These are phyloP conservation scores for Calonectria ilicicola DNA, from an alignment of 2,329 filamentous ascomycete genomes.

Conservation along the genomic window DNA sequence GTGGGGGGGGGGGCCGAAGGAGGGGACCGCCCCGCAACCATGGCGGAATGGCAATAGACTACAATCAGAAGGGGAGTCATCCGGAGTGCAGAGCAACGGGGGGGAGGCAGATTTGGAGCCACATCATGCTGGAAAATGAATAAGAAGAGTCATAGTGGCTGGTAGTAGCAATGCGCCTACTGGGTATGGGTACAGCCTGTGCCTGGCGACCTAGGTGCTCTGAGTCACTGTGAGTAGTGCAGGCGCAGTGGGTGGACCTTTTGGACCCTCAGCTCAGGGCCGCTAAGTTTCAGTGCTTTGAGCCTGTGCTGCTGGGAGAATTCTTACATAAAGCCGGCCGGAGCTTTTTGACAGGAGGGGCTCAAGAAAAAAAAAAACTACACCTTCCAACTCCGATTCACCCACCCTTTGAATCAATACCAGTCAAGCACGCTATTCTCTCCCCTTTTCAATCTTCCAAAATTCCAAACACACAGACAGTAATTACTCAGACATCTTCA, in stretches of 20 bases:
- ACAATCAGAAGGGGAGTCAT: conserved; percentile 7
- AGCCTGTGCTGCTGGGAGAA: conserved; percentile 6
- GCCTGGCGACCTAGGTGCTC: neutral
- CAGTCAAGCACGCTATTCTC: neutral
- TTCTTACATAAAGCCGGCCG: conserved; percentile 41
- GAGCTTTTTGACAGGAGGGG: conserved; percentile 34
- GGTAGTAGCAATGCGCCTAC: neutral
- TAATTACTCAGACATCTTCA: conserved; percentile 29
- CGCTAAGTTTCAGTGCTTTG: conserved; percentile 19
- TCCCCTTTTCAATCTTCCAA: conserved; percentile 17
- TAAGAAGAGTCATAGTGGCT: conserved; percentile 14
- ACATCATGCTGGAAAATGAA: neutral
- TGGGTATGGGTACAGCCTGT: neutral
- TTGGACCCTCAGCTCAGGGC: conserved; percentile 7
- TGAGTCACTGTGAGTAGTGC: neutral
- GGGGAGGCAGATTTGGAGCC: conserved; percentile 6
- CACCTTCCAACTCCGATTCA: conserved; percentile 24
- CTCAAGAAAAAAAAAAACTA: conserved; percentile 36
- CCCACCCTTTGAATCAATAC: conserved; percentile 28
- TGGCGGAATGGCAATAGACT: neutral
- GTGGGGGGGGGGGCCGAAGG: neutral
- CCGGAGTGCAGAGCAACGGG: neutral
- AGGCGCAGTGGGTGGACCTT: neutral
- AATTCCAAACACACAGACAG: conserved; percentile 33
- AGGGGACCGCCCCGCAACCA: conserved; percentile 13